Percentiles rank a stretch among this genome's conserved stretches.
These are phyloP conservation scores for Aristolochia fimbriata DNA, from an alignment of 164 flowering plant species.

Conservation along the genomic window DNA sequence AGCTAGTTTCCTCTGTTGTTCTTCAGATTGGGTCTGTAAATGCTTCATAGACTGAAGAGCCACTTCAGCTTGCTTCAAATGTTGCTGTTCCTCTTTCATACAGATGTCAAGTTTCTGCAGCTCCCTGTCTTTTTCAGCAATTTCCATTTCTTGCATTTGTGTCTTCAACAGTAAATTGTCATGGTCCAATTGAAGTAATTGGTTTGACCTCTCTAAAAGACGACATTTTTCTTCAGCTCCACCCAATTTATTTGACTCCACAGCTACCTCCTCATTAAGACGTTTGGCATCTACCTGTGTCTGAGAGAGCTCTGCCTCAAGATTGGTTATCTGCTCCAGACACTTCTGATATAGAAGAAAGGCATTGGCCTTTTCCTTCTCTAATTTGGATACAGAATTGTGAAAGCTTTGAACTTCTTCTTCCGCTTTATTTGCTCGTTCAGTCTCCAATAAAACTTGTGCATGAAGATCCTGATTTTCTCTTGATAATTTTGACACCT, in stretches of 20 bases:
- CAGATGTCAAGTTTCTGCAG: conserved; percentile 42
- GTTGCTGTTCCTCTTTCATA: conserved; percentile 47
- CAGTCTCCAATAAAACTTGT: neutral
- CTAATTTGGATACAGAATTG: conserved; percentile 3
- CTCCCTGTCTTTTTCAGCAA: conserved; percentile 48
- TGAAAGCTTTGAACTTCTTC: neutral
- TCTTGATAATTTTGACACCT: conserved; percentile 2
- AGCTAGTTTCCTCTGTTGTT: conserved; percentile 51
- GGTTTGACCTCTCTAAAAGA: conserved; percentile 45
- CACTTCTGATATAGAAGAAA: conserved; percentile 43
- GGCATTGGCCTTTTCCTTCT: conserved; percentile 40
- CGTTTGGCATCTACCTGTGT: conserved; percentile 44
- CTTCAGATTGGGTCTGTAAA: conserved; percentile 60
- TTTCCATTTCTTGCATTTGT: conserved; percentile 50
- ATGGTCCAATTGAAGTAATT: conserved; percentile 48
- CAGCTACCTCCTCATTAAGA: conserved; percentile 37
- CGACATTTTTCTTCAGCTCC: conserved; percentile 43
- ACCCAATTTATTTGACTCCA: conserved; percentile 31
- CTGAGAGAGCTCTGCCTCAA: conserved; percentile 43
- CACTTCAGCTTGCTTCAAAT: conserved; percentile 41
- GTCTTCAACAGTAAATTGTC: conserved; percentile 40
- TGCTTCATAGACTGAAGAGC: conserved; percentile 46
- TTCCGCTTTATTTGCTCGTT: conserved; percentile 3
- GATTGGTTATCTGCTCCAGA: conserved; percentile 37
- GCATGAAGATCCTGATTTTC: conserved; percentile 3